Conservation (phyloP, 1,139 yeast species). For the Nadsonia commutata region DNA sequence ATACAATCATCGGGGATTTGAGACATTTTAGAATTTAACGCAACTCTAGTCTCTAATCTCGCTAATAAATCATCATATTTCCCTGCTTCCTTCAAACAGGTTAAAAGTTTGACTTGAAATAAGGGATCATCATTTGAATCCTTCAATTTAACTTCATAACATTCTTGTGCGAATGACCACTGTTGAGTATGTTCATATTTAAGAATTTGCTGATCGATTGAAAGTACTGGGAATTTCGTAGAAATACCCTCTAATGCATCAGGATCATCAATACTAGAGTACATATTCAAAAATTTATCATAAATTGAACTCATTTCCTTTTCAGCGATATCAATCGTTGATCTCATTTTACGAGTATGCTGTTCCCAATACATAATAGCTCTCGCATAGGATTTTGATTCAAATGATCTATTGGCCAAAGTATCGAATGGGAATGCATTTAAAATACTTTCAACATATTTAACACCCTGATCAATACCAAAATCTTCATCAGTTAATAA, state of each 20-base stretch:
- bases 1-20: constrained; percentile 19
- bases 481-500: constrained; percentile 2
- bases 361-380: constrained; percentile 83
- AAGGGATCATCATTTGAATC: constrained; percentile 21
- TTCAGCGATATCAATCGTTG: constrained; percentile 12
- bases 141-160: constrained; percentile 56
- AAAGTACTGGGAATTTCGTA: constrained; percentile 54
- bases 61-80: constrained; percentile 35
- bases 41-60: constrained; percentile 17
- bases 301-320: constrained; percentile 22
- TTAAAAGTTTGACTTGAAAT: constrained; percentile 27
- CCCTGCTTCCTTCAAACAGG: constrained; percentile 44
- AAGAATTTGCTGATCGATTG: constrained; percentile 54
- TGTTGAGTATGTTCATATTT: constrained; percentile 76
- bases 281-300: constrained; percentile 48
- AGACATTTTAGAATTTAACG: constrained; percentile 3
- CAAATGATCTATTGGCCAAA: constrained; percentile 66
- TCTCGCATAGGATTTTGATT: constrained; percentile 76
- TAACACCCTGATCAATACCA: constrained; percentile 10
- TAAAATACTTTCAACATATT: constrained; percentile 31
- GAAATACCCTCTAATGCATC: constrained; percentile 85
- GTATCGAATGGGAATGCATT: constrained; percentile 46
- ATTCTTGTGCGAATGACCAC: constrained; percentile 80
- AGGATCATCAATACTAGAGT: constrained; percentile 74
- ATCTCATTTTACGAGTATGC: constrained; percentile 35